Base-by-base conservation (phyloP, 306 rosid genomes). In the Canavalia gladiata region DNA sequence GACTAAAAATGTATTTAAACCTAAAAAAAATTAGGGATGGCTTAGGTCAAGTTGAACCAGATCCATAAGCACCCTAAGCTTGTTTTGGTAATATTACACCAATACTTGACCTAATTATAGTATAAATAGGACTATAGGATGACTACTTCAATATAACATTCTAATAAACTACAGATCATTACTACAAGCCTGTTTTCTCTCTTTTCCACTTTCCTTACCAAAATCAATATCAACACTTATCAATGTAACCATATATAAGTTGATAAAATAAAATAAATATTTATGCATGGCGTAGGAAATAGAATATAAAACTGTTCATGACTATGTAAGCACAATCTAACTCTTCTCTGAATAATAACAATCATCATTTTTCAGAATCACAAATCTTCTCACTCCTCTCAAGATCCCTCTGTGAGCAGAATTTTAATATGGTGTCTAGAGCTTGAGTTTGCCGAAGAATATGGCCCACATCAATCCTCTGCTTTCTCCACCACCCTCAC, bases 221-320 rank as follows among this genome's bases (percentile, higher is more conserved):
- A 78, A 78, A 25, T 3, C 7, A 46, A 33, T 60, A 33, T 60
- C 29, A 56, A 56, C 35, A 58, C 12, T 59, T 31, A 43, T 31
- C 49, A 69, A 57, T 7, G 45, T 9, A 29, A 39, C 34, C 54
- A 66, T 29, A n/a, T 35, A 11, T 66, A 66, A 56, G n/a, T 52
- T 49, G 37, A 62, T 52, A 54, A 2, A 42, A 58, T 59, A 58
- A 83, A 69, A 41, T n/a, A 42, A 31, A 63, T 25, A 33, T 52
- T 77, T 68, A 30, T 37, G 83, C 76, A 66, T 37, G 70, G 68
- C 41, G 63, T 25, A 25, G 33, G 35, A 28, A 25, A 56, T 28
- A 56, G 18, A 5, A 6, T 28, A 28, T 28, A 2, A 56, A 28
- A 56, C 62, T 4, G 25, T 2, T 18, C 10, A 7, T 55, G 25